Conservation (phyloP, 306 rosid genomes). For the Inga laurina region DNA sequence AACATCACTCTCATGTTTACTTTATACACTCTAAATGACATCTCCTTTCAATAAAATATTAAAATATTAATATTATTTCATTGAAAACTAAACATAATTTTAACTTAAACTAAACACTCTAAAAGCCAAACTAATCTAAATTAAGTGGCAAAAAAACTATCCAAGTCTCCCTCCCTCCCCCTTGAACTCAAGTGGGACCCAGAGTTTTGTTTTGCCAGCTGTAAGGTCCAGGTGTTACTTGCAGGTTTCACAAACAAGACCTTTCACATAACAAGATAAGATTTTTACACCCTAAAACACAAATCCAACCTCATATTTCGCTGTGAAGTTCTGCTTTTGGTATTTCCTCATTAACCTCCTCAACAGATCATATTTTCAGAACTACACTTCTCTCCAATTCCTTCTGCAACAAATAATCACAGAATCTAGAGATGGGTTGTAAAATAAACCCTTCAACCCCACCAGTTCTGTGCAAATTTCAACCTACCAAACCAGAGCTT, state of each 20-base stretch:
- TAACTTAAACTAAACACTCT: too few species aligned
- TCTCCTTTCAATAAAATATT: too few species aligned
- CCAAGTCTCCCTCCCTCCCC: too few species aligned
- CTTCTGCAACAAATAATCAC: conserved; percentile 12
- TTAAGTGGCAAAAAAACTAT: background rate
- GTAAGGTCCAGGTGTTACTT: conserved; percentile 25
- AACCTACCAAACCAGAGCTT: conserved; percentile 37
- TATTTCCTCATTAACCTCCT: conserved; percentile 12
- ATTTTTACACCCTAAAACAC: conserved; percentile 30
- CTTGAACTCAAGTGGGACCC: background rate
- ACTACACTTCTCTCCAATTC: conserved; percentile 8
- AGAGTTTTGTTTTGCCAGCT: background rate
- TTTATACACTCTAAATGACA: too few species aligned
- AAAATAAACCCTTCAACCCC: conserved; percentile 55
- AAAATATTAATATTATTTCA: too few species aligned
- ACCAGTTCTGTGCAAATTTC: conserved; percentile 47
- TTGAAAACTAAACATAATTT: background rate
- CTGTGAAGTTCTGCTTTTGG: conserved; percentile 14
- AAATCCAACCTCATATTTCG: conserved; percentile 44
- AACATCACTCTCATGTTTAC: background rate
- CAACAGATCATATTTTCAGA: conserved; percentile 24
- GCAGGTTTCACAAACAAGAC: background rate
- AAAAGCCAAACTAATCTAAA: too few species aligned
- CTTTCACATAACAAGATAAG: conserved; percentile 47
- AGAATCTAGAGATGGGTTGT: conserved; percentile 54